Evolutionary conservation across 352 stramenopile species (phyloP), one percentile per base, ranked within the genome.

Genomic region (Pythium sukuiense): DNA sequence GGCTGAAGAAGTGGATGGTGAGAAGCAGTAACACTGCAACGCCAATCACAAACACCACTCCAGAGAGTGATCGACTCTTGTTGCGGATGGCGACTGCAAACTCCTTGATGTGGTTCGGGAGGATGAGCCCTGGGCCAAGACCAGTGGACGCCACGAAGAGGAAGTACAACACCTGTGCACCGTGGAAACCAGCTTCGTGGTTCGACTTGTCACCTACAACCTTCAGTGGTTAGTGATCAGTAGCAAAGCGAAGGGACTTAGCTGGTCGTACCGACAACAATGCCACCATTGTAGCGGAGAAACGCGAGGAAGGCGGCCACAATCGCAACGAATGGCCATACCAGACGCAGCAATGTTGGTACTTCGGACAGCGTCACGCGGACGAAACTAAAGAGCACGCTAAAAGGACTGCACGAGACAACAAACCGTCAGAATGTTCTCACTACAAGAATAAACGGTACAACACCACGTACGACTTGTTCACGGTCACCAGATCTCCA

Each of bases 151-250:
- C 64, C 13, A 92, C 77, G n/a, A 90, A 68, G 33, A 78, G 79
- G 63, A 90, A 94, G 70, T 94, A 96, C 20, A 93, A 62, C 24
- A 96, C 50, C 59, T 96, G 87, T 0, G 84, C 78, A 49, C 74
- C 79, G 45, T 96, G 87, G 48, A 94, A 83, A 2, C 78, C 74
- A 13, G 79, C 76, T 63, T 92, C 83, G 61, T 96, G 87, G 63
- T 92, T 94, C 1, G 83, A 83, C 59, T 93, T 96, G 72, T 96
- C 87, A 4, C 87, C 87, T 93, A 43, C 30, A 55, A 13, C n/a
- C 20, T 27, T 27, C 29, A 11, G 13, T 30, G 29, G 43, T 8
- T 33, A 61, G 6, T 45, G 27, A 4, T 55, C 12, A 8, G 24
- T 32, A 4, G 18, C 43, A 27, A 30, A 16, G 27, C 49, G 41